A percentile compares a stretch with the other conserved stretches of the same genome.
Evolutionary conservation across 1,284 basidiomycete genomes (phyloP).

Genomic region (Rugosomyces carneus): DNA sequence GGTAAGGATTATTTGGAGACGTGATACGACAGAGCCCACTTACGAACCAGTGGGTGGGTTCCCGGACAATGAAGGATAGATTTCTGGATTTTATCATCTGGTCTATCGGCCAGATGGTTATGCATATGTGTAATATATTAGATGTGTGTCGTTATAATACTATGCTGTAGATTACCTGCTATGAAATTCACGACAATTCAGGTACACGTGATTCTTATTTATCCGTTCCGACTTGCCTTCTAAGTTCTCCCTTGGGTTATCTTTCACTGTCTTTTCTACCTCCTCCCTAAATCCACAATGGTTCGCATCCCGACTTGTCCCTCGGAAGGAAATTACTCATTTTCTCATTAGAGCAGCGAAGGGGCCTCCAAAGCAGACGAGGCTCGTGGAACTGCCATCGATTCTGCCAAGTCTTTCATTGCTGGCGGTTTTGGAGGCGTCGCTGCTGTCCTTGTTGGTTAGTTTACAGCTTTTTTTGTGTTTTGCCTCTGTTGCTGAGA

Average conservation of each 20-base stretch:
- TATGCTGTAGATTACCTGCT: not conserved
- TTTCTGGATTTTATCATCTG: not conserved
- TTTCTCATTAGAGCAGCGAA: constrained; percentile 20
- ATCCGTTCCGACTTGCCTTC: not conserved
- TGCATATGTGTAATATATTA: not conserved
- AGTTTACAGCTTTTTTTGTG: constrained; percentile 33
- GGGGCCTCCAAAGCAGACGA: constrained; percentile 23
- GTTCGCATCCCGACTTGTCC: constrained; percentile 3
- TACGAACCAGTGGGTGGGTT: constrained; percentile 83
- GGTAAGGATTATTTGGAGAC: constrained; percentile 57
- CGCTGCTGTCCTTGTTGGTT: constrained; percentile 83
- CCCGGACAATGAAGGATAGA: constrained; percentile 21
- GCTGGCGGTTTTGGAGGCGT: constrained; percentile 91
- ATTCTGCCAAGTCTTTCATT: constrained; percentile 78
- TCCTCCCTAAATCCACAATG: constrained; percentile 8
- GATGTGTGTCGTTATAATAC: not conserved
- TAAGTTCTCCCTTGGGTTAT: constrained; percentile 2
- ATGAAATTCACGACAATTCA: not conserved
- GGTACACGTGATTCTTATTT: not conserved
- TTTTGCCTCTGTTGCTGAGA: constrained; percentile 21
- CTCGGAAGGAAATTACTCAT: not conserved
- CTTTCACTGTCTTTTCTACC: not conserved
- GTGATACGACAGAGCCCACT: constrained; percentile 73
- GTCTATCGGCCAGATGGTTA: constrained; percentile 1
- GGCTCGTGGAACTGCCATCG: constrained; percentile 37